Percentiles rank a stretch among this genome's conserved stretches.
phyloP scores from a whole-genome alignment of 208 protist genomes.

The Trypanosoma conorhini region DNA sequence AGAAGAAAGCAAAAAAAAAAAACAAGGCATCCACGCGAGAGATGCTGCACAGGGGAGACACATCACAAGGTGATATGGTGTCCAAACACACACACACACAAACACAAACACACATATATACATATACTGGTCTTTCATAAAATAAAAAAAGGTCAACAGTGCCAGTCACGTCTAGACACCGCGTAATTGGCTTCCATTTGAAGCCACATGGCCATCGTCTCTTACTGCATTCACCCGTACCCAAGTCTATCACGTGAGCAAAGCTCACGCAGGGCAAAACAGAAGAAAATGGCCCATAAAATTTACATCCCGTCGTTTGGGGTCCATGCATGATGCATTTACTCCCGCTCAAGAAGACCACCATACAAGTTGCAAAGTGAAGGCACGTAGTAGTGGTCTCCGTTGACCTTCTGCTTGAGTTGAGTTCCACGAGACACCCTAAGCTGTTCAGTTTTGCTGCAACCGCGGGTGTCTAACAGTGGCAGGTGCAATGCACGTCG shows the following conservation, averaged over 20 bases:
- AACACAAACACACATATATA: neutral
- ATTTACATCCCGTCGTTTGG: neutral
- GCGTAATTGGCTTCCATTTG: too few relatives aligned
- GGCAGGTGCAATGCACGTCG: slow-evolving; percentile 35
- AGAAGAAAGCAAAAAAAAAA: slow-evolving; percentile 10
- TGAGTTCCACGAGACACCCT: slow-evolving; percentile 47
- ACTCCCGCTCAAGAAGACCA: slow-evolving; percentile 24
- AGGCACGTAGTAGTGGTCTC: slow-evolving; percentile 47
- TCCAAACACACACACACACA: neutral
- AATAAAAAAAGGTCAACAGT: too few relatives aligned
- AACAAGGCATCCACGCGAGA: neutral
- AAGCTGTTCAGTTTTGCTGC: slow-evolving; percentile 24
- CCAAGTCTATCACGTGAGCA: neutral
- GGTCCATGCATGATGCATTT: neutral
- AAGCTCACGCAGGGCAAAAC: neutral
- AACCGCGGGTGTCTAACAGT: slow-evolving; percentile 18
- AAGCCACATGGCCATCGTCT: neutral
- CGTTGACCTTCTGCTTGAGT: slow-evolving; percentile 47
- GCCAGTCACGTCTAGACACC: too few relatives aligned
- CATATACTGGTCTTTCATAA: too few relatives aligned
- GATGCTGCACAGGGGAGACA: neutral
- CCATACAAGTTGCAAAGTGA: slow-evolving; percentile 70
- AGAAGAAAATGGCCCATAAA: slow-evolving; percentile 10
- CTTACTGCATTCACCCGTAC: neutral
- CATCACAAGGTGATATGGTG: neutral